These are phyloP conservation scores for Saccharomycopsis fermentans DNA, from an alignment of 805 yeast species.

Conservation along the genomic window DNA sequence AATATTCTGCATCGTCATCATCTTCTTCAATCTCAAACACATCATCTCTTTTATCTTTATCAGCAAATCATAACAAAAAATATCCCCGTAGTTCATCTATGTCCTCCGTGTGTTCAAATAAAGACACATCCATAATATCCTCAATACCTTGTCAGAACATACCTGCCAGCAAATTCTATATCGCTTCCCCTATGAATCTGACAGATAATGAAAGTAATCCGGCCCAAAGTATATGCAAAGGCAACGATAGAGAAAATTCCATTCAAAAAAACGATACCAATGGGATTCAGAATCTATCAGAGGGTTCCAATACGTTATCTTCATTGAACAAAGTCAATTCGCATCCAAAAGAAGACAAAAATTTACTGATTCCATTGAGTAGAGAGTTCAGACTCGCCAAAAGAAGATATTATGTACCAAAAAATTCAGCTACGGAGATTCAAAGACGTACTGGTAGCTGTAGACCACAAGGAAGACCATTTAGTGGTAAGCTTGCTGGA, in stretches of 20 bases:
- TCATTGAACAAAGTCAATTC: not conserved
- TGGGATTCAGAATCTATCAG: not conserved
- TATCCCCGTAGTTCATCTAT: not conserved
- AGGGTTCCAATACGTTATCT: not conserved
- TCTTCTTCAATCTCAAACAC: not conserved
- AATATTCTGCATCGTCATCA: not conserved
- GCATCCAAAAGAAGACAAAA: not conserved
- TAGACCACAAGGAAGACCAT: slow-evolving; percentile 30
- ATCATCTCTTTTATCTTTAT: not conserved
- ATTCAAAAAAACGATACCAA: not conserved
- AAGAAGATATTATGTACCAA: slow-evolving; percentile 14
- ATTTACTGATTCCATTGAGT: not conserved
- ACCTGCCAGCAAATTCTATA: not conserved
- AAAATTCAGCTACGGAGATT: slow-evolving; percentile 6
- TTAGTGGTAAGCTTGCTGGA: slow-evolving; percentile 23
- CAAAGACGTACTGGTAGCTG: slow-evolving; percentile 15
- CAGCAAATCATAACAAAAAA: not conserved
- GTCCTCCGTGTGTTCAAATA: not conserved
- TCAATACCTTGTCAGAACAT: not conserved
- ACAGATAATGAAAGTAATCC: not conserved
- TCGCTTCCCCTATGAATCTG: not conserved
- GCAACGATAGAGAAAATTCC: no score
- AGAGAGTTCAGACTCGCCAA: slow-evolving; percentile 9
- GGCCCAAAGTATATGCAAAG: no score
- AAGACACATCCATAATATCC: not conserved